Percentiles rank a stretch among this genome's conserved stretches.
These are phyloP conservation scores for Cyclostephanos invisitatus DNA, from an alignment of 108 stramenopile species.

Conservation along the genomic window DNA sequence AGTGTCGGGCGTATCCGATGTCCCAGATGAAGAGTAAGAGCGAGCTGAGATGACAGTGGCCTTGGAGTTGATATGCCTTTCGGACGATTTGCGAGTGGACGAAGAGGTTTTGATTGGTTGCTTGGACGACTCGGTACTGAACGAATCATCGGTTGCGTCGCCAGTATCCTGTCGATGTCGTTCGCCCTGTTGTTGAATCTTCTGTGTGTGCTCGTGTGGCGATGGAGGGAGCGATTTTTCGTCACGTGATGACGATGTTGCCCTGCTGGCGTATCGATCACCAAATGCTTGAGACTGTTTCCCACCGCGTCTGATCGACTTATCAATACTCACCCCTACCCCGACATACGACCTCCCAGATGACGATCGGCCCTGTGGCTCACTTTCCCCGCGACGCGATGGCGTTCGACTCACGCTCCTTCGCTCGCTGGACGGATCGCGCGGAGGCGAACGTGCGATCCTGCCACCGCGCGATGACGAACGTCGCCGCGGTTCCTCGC, in stretches of 20 bases:
- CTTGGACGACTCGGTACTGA: background rate
- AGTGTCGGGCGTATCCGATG: conserved; percentile 24
- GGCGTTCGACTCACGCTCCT: background rate
- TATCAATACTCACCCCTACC: background rate
- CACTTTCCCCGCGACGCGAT: background rate
- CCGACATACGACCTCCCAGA: background rate
- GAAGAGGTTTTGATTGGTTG: background rate
- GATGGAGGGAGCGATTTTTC: background rate
- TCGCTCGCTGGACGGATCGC: background rate
- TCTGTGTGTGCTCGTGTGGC: background rate
- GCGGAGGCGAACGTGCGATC: background rate
- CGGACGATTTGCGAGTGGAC: background rate
- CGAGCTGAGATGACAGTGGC: background rate
- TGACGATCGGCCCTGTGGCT: background rate
- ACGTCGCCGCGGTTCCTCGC: background rate
- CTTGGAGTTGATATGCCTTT: background rate
- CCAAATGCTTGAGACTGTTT: background rate
- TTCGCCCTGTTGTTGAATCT: background rate
- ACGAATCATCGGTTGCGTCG: background rate
- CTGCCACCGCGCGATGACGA: background rate
- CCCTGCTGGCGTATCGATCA: background rate
- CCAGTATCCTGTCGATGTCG: background rate
- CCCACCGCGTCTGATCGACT: background rate
- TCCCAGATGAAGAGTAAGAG: conserved; percentile 7
- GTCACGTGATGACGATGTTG: background rate